phyloP scores from a whole-genome alignment of 2,329 filamentous ascomycete species.

The Ilyonectria destructans region DNA sequence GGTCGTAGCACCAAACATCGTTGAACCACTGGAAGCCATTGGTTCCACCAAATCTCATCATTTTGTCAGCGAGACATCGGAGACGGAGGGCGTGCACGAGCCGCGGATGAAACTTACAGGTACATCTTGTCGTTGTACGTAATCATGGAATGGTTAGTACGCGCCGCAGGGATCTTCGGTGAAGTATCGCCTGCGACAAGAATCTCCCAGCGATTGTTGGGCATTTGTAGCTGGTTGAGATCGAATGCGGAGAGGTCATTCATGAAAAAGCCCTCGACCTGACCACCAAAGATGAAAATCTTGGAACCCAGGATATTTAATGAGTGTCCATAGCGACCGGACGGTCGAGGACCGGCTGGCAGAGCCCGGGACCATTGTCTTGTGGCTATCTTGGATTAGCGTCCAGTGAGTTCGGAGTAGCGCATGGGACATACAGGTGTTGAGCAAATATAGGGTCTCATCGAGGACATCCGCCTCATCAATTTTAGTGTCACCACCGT shows the following conservation, averaged over 20 bases:
- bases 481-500: constrained; percentile 97
- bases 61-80: constrained; percentile 30
- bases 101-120: constrained; percentile 73
- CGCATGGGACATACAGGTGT: constrained; percentile 83
- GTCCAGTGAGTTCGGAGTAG: constrained; percentile 1
- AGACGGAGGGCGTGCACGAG: not conserved
- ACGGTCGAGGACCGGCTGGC: constrained; percentile 87
- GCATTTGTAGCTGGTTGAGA: constrained; percentile 92
- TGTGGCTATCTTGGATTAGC: constrained; percentile 75
- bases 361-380: constrained; percentile 97
- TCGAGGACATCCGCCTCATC: constrained; percentile 93
- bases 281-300: constrained; percentile 97
- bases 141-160: constrained; percentile 95
- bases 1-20: constrained; percentile 97
- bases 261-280: constrained; percentile 98
- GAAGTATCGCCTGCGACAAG: constrained; percentile 78
- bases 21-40: constrained; percentile 99
- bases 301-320: constrained; percentile 97
- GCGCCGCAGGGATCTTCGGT: constrained; percentile 80
- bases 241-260: constrained; percentile 97
- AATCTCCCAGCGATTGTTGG: constrained; percentile 94
- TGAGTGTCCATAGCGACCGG: constrained; percentile 95
- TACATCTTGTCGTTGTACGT: constrained; percentile 96
- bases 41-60: constrained; percentile 89
- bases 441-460: constrained; percentile 95